A percentile compares a stretch with the other conserved stretches of the same genome.
phyloP scores from a whole-genome alignment of 2,329 filamentous ascomycete species.

The Colletotrichum graminicola region DNA sequence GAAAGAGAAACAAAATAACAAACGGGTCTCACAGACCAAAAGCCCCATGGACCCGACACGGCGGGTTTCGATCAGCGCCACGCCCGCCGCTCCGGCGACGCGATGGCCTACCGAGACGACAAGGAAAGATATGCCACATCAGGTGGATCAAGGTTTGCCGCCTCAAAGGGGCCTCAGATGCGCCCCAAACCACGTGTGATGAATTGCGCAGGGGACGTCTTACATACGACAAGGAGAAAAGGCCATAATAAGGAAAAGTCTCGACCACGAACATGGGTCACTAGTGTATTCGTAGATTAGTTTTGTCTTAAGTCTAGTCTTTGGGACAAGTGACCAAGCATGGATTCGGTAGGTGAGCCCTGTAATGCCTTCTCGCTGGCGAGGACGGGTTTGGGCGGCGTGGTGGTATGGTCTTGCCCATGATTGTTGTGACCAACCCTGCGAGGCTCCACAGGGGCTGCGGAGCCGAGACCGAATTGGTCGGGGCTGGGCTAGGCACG shows the following conservation, averaged over 20 bases:
- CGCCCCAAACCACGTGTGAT: constrained; percentile 35
- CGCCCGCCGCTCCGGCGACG: constrained; percentile 21
- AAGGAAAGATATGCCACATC: constrained; percentile 12
- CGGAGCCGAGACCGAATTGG: background rate
- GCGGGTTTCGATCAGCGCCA: constrained; percentile 40
- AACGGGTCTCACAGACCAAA: constrained; percentile 25
- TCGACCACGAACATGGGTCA: background rate
- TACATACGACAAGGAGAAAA: background rate
- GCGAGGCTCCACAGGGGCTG: background rate
- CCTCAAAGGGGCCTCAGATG: constrained; percentile 18
- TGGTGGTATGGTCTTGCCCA: background rate
- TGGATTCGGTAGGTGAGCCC: constrained; percentile 2
- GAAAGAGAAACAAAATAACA: constrained; percentile 13
- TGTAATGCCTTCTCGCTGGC: constrained; percentile 4
- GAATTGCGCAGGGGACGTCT: constrained; percentile 13
- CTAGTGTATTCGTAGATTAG: background rate
- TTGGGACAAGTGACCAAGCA: background rate
- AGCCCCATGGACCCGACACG: constrained; percentile 30
- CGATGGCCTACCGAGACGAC: constrained; percentile 11
- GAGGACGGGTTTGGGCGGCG: background rate
- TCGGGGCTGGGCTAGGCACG: background rate
- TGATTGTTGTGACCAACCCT: background rate
- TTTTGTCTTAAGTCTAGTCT: background rate
- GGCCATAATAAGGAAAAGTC: background rate
- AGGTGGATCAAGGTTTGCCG: constrained; percentile 11